These are phyloP conservation scores for Lathyrus oleraceus DNA, from an alignment of 306 rosid genomes.

Conservation along the genomic window DNA sequence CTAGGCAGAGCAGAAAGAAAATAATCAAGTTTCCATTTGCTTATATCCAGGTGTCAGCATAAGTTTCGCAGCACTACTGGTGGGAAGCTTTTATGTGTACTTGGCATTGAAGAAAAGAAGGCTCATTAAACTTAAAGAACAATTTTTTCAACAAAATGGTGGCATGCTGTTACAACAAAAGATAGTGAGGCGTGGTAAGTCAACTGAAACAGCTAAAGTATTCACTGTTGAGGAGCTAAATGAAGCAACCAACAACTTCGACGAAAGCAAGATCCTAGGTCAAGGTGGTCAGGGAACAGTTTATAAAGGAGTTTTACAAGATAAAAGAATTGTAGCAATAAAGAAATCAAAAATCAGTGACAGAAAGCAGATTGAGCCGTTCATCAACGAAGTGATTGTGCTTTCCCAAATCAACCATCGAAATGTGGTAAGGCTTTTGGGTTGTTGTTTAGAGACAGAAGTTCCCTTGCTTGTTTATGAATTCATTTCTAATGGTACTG, in stretches of 20 bases:
- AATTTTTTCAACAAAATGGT: background rate
- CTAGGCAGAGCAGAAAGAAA: background rate
- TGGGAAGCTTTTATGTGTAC: background rate
- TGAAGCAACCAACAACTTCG: background rate
- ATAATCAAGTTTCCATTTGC: background rate
- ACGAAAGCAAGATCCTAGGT: background rate
- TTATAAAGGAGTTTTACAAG: background rate
- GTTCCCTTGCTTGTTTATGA: too few species aligned
- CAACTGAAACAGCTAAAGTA: background rate
- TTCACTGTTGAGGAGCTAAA: background rate
- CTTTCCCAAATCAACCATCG: background rate
- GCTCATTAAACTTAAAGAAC: background rate
- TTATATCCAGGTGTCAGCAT: background rate
- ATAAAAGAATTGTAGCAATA: slow-evolving; percentile 1
- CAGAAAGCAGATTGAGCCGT: background rate
- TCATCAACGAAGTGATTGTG: background rate
- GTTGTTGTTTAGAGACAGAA: too few species aligned
- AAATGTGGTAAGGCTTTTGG: too few species aligned
- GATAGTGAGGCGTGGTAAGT: background rate
- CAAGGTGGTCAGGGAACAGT: background rate
- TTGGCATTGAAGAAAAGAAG: background rate
- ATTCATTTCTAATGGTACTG: background rate
- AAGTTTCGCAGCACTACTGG: background rate
- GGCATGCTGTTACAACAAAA: background rate
- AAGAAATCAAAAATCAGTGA: background rate